Conservation (phyloP, 139 green algal genomes). For the Closterium sp. region DNA sequence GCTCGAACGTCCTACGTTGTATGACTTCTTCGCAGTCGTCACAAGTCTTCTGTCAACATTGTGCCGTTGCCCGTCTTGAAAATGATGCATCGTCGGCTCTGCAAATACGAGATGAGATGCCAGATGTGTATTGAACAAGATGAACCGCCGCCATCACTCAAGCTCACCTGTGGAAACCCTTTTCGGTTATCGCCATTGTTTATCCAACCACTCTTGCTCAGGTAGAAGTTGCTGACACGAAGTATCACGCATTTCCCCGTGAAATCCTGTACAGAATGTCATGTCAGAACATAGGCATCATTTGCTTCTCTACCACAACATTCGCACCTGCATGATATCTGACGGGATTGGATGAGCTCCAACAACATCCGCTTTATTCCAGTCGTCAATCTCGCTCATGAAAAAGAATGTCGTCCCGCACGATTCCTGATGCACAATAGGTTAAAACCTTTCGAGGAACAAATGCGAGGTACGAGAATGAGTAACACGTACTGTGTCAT, state of each 20-base stretch:
- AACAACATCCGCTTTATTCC: neutral
- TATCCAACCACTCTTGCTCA: neutral
- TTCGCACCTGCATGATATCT: neutral
- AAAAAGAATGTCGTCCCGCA: neutral
- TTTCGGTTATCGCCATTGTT: neutral
- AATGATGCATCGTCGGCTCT: neutral
- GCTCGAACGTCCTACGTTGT: neutral
- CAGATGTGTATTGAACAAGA: neutral
- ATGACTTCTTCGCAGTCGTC: neutral
- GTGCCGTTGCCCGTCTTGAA: neutral
- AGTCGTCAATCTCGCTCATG: neutral
- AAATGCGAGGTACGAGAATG: neutral
- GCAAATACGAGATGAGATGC: neutral
- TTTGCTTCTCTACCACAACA: neutral
- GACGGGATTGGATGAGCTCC: neutral
- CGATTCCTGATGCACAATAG: neutral
- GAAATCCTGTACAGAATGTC: neutral
- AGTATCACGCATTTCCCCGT: neutral
- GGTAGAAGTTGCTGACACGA: neutral
- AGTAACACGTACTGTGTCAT: neutral
- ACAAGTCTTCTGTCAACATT: neutral
- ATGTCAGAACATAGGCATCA: neutral
- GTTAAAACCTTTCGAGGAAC: neutral
- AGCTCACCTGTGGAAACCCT: neutral
- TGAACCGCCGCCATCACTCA: neutral